Percentiles rank a stretch among this genome's conserved stretches.
Evolutionary conservation across 768 basidiomycete genomes (phyloP).

Genomic region (Phlebiopsis gigantea): DNA sequence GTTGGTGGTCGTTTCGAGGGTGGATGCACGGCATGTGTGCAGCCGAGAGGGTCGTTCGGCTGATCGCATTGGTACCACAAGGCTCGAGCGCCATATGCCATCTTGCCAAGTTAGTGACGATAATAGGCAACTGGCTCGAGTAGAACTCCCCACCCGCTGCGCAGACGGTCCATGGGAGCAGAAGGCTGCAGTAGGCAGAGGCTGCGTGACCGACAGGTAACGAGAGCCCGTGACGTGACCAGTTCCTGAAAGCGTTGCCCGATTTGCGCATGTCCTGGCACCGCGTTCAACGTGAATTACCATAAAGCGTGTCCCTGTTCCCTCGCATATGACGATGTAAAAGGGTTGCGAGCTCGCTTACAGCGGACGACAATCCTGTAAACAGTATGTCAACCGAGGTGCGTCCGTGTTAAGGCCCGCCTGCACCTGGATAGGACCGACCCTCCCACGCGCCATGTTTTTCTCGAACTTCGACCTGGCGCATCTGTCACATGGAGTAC

Average conservation of each 20-base stretch:
- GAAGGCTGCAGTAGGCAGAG: constrained; percentile 4
- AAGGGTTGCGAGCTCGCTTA: not conserved
- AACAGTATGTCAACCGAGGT: constrained; percentile 9
- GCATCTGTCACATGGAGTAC: constrained; percentile 2
- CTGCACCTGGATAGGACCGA: constrained; percentile 9
- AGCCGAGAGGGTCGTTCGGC: constrained; percentile 2
- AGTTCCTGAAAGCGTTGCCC: constrained; percentile 14
- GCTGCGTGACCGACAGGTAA: constrained; percentile 2
- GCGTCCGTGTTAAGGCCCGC: constrained; percentile 5
- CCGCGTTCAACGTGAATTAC: constrained; percentile 4
- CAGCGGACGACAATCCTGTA: not conserved
- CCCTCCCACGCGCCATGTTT: constrained; percentile 6
- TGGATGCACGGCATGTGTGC: constrained; percentile 7
- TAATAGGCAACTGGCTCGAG: constrained; percentile 3
- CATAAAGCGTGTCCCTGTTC: constrained; percentile 12
- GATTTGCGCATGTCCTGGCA: constrained; percentile 1
- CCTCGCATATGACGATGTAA: not conserved
- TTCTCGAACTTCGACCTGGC: not conserved
- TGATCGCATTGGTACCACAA: constrained; percentile 11
- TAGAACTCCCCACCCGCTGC: not conserved
- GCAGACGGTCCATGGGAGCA: constrained; percentile 7
- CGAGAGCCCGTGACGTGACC: constrained; percentile 1
- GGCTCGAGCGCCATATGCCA: constrained; percentile 3
- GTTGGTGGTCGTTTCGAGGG: not conserved
- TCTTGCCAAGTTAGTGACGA: constrained; percentile 1